Evolutionary conservation across 2,329 filamentous ascomycete species (phyloP), one percentile per base, ranked within the genome.

Genomic region (Ceratocystis huliohia): DNA sequence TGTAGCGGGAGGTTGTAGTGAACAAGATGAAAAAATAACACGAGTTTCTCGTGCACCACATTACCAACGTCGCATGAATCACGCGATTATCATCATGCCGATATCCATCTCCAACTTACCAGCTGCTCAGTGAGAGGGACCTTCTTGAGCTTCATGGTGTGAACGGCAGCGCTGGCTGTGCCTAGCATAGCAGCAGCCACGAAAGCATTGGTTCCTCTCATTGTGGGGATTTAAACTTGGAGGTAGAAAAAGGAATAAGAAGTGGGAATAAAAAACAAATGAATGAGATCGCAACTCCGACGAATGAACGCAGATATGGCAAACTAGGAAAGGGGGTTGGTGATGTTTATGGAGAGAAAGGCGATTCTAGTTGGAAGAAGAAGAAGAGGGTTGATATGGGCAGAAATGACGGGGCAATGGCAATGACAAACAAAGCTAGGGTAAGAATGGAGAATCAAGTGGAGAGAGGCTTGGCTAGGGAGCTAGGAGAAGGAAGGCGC

Each of bases 91-190:
- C 13, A 13, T 28, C 20, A 7, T 22, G 5, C 17, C 7, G 0
- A 15, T 17, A 59, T 37, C 56, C 15, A 20, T 41, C 37, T 13
- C 37, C 1, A 20, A 68, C 88, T 75, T 81, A 96, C 92, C 74
- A 99, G 84, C 81, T 97, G 94, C 77, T 97, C 90, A 63, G 87
- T 84, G 68, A 99, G 81, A 71, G 94, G 88, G 69, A 97, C 81
- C 88, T 99, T 99, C 84, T 96, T 89, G 74, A 99, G 87, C 84
- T 95, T 94, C 84, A 96, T 88, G 83, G 91, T 95, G 85, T 97
- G 91, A 71, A 96, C 82, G 73, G 86, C 91, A 72, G 91, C 93
- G 75, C 89, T 84, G 75, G 88, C 88, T 75, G 88, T 86, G 81
- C 89, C 88, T 82, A 95, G 85, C 80, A 87, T 82, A 74, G 87